Conservation (phyloP, 352 stramenopile genomes). For the Blastocystis sp. region DNA sequence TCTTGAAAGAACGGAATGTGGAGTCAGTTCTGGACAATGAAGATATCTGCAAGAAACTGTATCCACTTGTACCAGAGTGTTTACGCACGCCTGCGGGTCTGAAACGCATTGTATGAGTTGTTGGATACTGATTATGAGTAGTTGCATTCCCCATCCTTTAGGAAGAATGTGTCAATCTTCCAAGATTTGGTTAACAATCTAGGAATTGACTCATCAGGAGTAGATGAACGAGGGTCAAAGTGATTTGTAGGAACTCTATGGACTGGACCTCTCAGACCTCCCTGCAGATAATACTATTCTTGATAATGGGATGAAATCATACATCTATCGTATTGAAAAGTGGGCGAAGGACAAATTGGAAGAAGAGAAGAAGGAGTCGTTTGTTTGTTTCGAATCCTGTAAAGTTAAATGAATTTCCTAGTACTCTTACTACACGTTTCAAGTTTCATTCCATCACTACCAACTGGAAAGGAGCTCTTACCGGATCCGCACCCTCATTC, state of each 20-base stretch:
- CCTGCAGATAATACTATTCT: not conserved
- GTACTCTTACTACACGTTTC: not conserved
- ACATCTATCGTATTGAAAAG: conserved; percentile 39
- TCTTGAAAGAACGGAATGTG: conserved; percentile 4
- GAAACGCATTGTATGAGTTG: not conserved
- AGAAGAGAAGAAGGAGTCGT: conserved; percentile 20
- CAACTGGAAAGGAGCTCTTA: not conserved
- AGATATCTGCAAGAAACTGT: conserved; percentile 45
- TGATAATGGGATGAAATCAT: not conserved
- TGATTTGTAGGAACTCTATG: conserved; percentile 8
- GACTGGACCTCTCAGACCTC: not conserved
- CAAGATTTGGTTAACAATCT: conserved; percentile 17
- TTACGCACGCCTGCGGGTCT: not conserved
- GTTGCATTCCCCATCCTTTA: not conserved
- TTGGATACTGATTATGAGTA: not conserved
- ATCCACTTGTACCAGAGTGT: conserved; percentile 15
- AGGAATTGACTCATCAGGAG: not conserved
- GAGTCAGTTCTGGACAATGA: conserved; percentile 8
- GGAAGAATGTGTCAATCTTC: conserved; percentile 47
- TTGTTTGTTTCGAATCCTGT: conserved; percentile 13
- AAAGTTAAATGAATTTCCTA: not conserved
- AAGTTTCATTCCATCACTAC: not conserved
- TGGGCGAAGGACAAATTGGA: conserved; percentile 30
- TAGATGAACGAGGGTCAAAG: not conserved
- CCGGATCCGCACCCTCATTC: no score